Evolutionary conservation across 176 grass and related monocot species (phyloP), one percentile per base, ranked within the genome.

Genomic region (Bothriochloa decipiens): DNA sequence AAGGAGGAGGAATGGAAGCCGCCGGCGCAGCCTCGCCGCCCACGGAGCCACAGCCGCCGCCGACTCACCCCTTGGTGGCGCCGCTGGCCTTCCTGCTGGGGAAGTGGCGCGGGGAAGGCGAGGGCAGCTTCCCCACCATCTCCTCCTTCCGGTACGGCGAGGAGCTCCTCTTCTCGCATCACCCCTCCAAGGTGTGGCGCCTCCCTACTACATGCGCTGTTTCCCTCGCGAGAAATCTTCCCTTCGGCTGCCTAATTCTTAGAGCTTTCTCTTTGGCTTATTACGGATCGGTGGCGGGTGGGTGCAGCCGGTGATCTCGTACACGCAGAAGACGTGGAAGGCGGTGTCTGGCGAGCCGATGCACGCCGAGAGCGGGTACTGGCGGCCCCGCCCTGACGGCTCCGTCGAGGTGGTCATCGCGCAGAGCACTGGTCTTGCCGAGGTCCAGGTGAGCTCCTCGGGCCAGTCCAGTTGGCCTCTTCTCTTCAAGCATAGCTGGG

Each of bases 321-420:
- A 94, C 75, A 89, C 86, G 28, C 95, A 97, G 84, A 97, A 70
- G 86, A 97, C 92, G 52, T 94, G 92, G 95, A 94, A 89, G 84
- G 68, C 88, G 65, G 75, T 80, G 17, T 90, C 92, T 4, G 92
- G 92, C 33, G 95, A 97, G 78, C 92, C 90, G 22, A 97, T 97
- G 95, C 95, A 97, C 77, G 78, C 92, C 6, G 92, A 97, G 88
- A 97, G 90, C 78, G 95, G 95, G 52, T 97, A 94, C 82, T 97
- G 92, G 95, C 92, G 95, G 10, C 84, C 91, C 32, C 86, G 90
- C 62, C 68, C 88, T 22, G 92, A 92, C 25, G 86, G 90, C 72
- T 89, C 95, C 67, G 5, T 94, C 47, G 95, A 97, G 82, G 90
- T 97, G 16, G 92, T 94, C 82, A 91, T 94, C 42, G 76, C 88